Conservation (phyloP, 345 rosid genomes). For the Geranium brycei region DNA sequence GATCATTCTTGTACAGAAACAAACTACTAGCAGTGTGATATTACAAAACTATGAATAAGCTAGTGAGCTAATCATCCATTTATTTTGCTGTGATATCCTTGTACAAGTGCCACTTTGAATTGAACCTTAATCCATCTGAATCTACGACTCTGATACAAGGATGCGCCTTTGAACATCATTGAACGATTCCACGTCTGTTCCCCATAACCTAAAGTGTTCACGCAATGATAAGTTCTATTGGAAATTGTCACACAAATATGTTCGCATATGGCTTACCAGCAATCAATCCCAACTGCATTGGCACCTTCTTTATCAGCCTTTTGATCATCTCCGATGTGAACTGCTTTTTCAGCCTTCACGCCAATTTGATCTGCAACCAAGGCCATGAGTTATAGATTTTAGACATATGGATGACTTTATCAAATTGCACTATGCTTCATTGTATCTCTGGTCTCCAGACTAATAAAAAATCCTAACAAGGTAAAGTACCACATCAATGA, state of each 20-base stretch:
- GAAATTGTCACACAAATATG: background rate
- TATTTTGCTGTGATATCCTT: too few relatives aligned
- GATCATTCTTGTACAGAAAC: too few relatives aligned
- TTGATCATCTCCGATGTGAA: conserved; percentile 73
- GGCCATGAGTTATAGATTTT: background rate
- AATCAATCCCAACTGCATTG: conserved; percentile 50
- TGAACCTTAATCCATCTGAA: background rate
- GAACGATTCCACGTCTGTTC: conserved; percentile 55
- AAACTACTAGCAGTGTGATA: too few relatives aligned
- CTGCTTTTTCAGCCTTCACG: conserved; percentile 40
- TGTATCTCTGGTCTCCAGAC: background rate
- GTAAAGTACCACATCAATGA: background rate
- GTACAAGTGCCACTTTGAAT: background rate
- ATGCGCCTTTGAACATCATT: conserved; percentile 43
- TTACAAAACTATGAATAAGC: too few relatives aligned
- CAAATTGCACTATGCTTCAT: background rate
- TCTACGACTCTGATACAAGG: conserved; percentile 20
- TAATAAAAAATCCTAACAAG: background rate
- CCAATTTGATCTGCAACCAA: conserved; percentile 41
- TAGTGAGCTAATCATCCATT: background rate
- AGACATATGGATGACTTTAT: background rate
- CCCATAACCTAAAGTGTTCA: conserved; percentile 60
- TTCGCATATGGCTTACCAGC: conserved; percentile 41
- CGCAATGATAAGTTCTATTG: background rate
- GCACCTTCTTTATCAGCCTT: conserved; percentile 72